Conservation (phyloP, 192 early-diverging fungal species). For the Coemansia sp. region DNA sequence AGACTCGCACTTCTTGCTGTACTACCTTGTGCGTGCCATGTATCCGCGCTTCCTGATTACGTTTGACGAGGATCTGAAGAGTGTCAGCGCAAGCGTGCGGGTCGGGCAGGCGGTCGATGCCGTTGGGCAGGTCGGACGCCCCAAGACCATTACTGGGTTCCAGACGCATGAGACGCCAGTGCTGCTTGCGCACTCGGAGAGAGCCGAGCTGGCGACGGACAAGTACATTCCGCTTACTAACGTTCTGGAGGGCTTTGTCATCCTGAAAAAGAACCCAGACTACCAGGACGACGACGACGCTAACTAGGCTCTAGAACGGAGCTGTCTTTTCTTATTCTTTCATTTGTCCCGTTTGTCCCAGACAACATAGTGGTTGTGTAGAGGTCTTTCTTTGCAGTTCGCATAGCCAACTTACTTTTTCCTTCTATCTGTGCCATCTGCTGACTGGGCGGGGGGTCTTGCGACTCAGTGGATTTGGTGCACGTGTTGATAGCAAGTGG, state of each 20-base stretch:
- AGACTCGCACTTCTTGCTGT: constrained; percentile 90
- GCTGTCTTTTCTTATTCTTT: too few relatives aligned
- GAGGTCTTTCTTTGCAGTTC: background rate
- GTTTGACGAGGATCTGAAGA: constrained; percentile 86
- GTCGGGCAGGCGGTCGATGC: constrained; percentile 99
- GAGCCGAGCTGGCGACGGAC: constrained; percentile 97
- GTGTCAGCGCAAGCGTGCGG: constrained; percentile 80
- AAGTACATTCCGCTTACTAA: constrained; percentile 85
- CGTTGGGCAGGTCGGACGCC: constrained; percentile 96
- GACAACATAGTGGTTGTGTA: too few relatives aligned
- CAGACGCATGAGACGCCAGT: constrained; percentile 98
- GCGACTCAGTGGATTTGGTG: too few relatives aligned
- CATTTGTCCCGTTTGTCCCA: too few relatives aligned
- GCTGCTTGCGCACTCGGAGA: constrained; percentile 90
- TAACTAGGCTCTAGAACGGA: background rate
- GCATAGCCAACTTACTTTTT: background rate
- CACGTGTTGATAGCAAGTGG: too few relatives aligned
- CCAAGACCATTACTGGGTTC: constrained; percentile 99
- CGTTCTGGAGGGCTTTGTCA: constrained; percentile 94
- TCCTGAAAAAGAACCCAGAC: constrained; percentile 92
- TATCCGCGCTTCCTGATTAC: constrained; percentile 99
- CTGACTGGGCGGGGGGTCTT: too few relatives aligned
- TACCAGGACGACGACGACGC: constrained; percentile 67
- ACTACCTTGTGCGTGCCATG: constrained; percentile 89
- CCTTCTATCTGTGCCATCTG: constrained; percentile 1